Evolutionary conservation across 371 early-diverging fungal species (phyloP).

Genomic region (Mortierella sp.): DNA sequence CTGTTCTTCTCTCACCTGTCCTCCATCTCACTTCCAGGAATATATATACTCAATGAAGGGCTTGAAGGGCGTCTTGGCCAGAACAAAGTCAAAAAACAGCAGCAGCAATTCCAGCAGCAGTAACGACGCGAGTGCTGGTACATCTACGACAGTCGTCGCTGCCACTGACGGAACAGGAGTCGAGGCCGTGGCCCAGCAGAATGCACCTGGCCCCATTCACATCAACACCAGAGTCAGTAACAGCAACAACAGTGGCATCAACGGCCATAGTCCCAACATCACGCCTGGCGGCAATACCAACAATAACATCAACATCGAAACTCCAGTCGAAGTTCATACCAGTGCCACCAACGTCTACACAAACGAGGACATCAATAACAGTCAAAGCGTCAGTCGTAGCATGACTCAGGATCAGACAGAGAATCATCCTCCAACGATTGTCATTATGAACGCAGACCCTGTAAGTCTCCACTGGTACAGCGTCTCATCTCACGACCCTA

Average conservation of each 20-base stretch:
- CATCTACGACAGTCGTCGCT: conserved; percentile 32
- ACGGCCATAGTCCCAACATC: conserved; percentile 12
- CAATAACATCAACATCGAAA: conserved; percentile 6
- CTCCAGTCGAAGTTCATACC: conserved; percentile 12
- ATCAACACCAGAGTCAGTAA: conserved; percentile 11
- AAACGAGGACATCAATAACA: conserved; percentile 1
- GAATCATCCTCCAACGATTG: conserved; percentile 44
- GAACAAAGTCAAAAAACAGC: conserved; percentile 55
- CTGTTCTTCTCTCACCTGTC: conserved; percentile 1
- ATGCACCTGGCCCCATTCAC: conserved; percentile 31
- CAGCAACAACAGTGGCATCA: conserved; percentile 5
- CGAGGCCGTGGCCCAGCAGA: conserved; percentile 9
- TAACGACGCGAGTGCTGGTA: conserved; percentile 5
- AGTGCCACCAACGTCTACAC: conserved; percentile 26
- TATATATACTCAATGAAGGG: conserved; percentile 38
- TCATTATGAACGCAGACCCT: conserved; percentile 65
- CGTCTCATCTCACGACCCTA: neutral
- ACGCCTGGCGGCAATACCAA: conserved; percentile 5
- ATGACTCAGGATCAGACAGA: conserved; percentile 46
- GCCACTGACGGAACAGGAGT: conserved; percentile 7
- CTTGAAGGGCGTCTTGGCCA: conserved; percentile 55
- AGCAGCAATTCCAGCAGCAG: conserved; percentile 16
- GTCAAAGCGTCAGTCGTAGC: conserved; percentile 1
- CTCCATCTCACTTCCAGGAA: neutral
- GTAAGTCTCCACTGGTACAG: conserved; percentile 52